A percentile compares a stretch with the other conserved stretches of the same genome.
phyloP scores from a whole-genome alignment of 179 eudicot species.

The Beta corolliflora region DNA sequence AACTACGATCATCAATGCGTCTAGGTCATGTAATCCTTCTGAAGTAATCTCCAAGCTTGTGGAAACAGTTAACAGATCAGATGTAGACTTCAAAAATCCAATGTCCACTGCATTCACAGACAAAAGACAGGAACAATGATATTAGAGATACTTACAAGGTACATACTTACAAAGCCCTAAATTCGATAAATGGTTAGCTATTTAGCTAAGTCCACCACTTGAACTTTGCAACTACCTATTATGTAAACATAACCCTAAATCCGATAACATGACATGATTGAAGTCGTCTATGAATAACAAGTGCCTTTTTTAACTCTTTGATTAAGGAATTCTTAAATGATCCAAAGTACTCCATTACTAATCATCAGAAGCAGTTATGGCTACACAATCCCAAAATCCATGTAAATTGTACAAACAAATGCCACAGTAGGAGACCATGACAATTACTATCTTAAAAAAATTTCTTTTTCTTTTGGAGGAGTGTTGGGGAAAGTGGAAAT shows the following conservation, averaged over 20 bases:
- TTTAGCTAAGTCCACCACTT: too few species aligned
- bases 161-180: too few species aligned
- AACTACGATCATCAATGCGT: conserved; percentile 70
- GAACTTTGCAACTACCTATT: too few species aligned
- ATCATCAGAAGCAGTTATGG: neutral
- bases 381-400: too few species aligned
- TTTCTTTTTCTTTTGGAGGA: too few species aligned
- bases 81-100: conserved; percentile 35
- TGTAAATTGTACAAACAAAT: neutral
- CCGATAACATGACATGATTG: too few species aligned
- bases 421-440: neutral
- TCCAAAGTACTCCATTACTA: neutral
- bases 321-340: neutral
- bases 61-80: conserved; percentile 48
- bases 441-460: neutral
- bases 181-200: too few species aligned
- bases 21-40: conserved; percentile 68
- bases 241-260: too few species aligned
- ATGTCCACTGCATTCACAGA: conserved; percentile 44
- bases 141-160: too few species aligned
- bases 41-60: conserved; percentile 47
- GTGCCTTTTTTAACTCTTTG: neutral
- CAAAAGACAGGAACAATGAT: neutral
- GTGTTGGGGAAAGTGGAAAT: too few species aligned
- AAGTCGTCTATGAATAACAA: neutral